A percentile compares a stretch with the other conserved stretches of the same genome.
Evolutionary conservation across 2,329 filamentous ascomycete species (phyloP).

Genomic region (Monosporascus sp.): DNA sequence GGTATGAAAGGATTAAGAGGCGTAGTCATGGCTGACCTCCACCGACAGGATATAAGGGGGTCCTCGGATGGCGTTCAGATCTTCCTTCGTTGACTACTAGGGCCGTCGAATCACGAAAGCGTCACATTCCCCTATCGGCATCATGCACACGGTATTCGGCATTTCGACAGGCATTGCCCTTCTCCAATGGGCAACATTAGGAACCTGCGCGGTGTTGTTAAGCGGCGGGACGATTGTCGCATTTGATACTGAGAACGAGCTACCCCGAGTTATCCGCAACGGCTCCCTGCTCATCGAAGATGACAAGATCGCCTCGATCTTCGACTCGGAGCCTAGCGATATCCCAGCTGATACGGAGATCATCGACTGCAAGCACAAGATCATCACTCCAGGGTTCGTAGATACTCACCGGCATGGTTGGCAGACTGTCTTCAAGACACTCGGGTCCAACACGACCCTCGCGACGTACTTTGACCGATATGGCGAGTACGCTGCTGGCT

Average conservation of each 20-base stretch:
- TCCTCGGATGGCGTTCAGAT: neutral
- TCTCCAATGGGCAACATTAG: neutral
- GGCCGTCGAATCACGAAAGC: neutral
- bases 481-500: constrained; percentile 26
- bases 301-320: constrained; percentile 29
- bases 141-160: neutral
- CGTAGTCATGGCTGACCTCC: neutral
- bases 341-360: constrained; percentile 29
- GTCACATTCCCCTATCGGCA: neutral
- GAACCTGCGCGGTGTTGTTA: neutral
- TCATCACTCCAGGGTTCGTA: constrained; percentile 50
- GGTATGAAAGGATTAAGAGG: neutral
- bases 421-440: constrained; percentile 50
- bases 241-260: constrained; percentile 18
- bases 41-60: neutral
- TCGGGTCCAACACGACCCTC: constrained; percentile 45
- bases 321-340: constrained; percentile 14
- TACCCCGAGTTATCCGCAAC: constrained; percentile 21
- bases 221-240: constrained; percentile 24
- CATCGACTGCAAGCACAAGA: constrained; percentile 45
- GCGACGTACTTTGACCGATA: constrained; percentile 42
- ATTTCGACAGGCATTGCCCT: neutral
- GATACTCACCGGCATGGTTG: constrained; percentile 52
- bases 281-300: constrained; percentile 29
- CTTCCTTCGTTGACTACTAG: neutral